phyloP scores from a whole-genome alignment of 2,329 filamentous ascomycete genomes.

The Blumeriella jaapii region DNA sequence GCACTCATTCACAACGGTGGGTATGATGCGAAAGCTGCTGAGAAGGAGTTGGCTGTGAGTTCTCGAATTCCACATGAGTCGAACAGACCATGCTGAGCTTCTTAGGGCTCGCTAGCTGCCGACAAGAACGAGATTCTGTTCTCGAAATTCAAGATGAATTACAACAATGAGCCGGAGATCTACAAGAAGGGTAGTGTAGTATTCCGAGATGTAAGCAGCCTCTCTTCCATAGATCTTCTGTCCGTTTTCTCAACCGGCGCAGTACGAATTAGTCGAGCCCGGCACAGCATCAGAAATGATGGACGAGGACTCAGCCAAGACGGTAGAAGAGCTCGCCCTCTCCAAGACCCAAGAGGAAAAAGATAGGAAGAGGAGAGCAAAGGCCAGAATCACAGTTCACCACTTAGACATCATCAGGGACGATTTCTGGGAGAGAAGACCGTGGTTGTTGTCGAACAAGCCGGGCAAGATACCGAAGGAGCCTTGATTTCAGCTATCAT shows the following conservation, averaged over 20 bases:
- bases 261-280: slow-evolving; percentile 63
- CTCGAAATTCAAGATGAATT: slow-evolving; percentile 81
- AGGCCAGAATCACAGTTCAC: slow-evolving; percentile 69
- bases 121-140: slow-evolving; percentile 98
- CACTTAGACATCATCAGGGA: slow-evolving; percentile 93
- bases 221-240: neutral
- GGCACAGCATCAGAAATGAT: slow-evolving; percentile 28
- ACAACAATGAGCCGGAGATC: slow-evolving; percentile 91
- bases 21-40: slow-evolving; percentile 66
- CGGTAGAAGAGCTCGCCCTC: slow-evolving; percentile 41
- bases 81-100: neutral
- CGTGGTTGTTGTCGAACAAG: slow-evolving; percentile 71
- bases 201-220: slow-evolving; percentile 50
- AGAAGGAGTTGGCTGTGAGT: slow-evolving; percentile 62
- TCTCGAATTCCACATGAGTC: neutral
- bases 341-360: slow-evolving; percentile 78
- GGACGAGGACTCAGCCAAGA: slow-evolving; percentile 35
- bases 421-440: slow-evolving; percentile 80
- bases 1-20: slow-evolving; percentile 68
- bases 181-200: slow-evolving; percentile 89
- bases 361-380: slow-evolving; percentile 67
- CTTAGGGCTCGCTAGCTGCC: slow-evolving; percentile 66
- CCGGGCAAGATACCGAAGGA: slow-evolving; percentile 60
- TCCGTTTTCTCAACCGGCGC: slow-evolving; percentile 5
- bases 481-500: slow-evolving; percentile 16